These are phyloP conservation scores for Oryza nivara DNA, from an alignment of 176 grass and related monocot genomes.

Conservation along the genomic window DNA sequence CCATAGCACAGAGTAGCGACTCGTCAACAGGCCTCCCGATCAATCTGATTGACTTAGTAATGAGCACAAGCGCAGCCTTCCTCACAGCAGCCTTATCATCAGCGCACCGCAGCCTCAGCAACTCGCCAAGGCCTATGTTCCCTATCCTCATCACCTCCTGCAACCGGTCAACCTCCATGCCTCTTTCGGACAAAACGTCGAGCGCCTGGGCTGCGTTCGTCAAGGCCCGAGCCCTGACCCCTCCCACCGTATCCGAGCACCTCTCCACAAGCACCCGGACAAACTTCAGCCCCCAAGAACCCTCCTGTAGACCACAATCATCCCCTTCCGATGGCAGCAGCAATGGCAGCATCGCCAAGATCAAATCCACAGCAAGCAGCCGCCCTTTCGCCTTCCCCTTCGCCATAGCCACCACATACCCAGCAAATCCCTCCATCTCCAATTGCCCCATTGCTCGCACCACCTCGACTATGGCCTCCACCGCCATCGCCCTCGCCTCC, in stretches of 20 bases:
- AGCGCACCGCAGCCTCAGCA: conserved; percentile 67
- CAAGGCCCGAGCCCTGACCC: conserved; percentile 74
- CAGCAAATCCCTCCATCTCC: conserved; percentile 45
- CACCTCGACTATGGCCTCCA: conserved; percentile 79
- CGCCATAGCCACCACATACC: conserved; percentile 67
- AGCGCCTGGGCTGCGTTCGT: conserved; percentile 68
- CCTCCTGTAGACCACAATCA: conserved; percentile 32
- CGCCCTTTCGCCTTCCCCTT: conserved; percentile 69
- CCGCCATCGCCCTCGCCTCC: conserved; percentile 64
- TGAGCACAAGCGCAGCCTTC: conserved; percentile 80
- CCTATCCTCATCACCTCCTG: conserved; percentile 53
- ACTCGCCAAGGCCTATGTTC: conserved; percentile 57
- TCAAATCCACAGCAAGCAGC: conserved; percentile 80
- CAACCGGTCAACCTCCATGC: conserved; percentile 41
- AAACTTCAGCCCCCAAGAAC: conserved; percentile 58
- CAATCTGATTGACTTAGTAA: conserved; percentile 67
- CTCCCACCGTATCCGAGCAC: conserved; percentile 65
- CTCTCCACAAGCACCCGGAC: conserved; percentile 68
- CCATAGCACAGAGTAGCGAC: conserved; percentile 62
- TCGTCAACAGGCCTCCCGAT: conserved; percentile 71
- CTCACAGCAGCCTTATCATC: conserved; percentile 96
- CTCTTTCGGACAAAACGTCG: conserved; percentile 57
- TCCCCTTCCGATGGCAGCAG: conserved; percentile 37
- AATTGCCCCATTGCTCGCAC: conserved; percentile 45
- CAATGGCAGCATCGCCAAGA: conserved; percentile 57